A percentile compares a stretch with the other conserved stretches of the same genome.
Conservation (phyloP, 164 flowering plant species). For the Magnolia changhungtana region DNA sequence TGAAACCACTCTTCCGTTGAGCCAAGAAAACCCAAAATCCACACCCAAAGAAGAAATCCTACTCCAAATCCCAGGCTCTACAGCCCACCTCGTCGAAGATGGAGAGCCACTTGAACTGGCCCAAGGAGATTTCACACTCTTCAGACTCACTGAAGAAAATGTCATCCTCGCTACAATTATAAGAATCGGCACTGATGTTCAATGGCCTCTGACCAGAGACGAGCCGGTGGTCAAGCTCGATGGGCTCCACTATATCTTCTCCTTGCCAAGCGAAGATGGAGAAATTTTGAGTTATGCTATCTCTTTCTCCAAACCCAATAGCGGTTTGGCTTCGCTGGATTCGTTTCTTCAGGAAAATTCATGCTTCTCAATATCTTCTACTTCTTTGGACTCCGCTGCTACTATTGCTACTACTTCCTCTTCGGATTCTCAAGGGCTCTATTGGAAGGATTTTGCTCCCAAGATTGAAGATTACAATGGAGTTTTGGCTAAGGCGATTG, state of each 20-base stretch:
- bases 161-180: conserved; percentile 49
- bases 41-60: conserved; percentile 36
- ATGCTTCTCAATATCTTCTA: conserved; percentile 28
- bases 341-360: conserved; percentile 54
- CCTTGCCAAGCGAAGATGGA: conserved; percentile 56
- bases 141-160: conserved; percentile 36
- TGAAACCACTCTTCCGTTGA: not conserved
- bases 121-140: conserved; percentile 51
- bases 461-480: conserved; percentile 64
- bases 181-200: conserved; percentile 67
- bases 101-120: conserved; percentile 61
- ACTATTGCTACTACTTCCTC: not conserved
- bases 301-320: conserved; percentile 34
- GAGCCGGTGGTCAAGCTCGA: conserved; percentile 86
- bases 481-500: conserved; percentile 74
- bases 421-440: conserved; percentile 15
- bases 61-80: conserved; percentile 57
- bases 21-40: conserved; percentile 3
- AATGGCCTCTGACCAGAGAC: conserved; percentile 93
- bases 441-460: conserved; percentile 83
- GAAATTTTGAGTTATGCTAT: conserved; percentile 72
- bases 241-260: conserved; percentile 59
- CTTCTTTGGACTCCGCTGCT: not conserved
- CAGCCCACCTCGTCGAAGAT: conserved; percentile 55
- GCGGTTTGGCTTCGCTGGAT: conserved; percentile 49